These are phyloP conservation scores for Xylaria sp. DNA, from an alignment of 2,329 filamentous ascomycete genomes.

Conservation along the genomic window DNA sequence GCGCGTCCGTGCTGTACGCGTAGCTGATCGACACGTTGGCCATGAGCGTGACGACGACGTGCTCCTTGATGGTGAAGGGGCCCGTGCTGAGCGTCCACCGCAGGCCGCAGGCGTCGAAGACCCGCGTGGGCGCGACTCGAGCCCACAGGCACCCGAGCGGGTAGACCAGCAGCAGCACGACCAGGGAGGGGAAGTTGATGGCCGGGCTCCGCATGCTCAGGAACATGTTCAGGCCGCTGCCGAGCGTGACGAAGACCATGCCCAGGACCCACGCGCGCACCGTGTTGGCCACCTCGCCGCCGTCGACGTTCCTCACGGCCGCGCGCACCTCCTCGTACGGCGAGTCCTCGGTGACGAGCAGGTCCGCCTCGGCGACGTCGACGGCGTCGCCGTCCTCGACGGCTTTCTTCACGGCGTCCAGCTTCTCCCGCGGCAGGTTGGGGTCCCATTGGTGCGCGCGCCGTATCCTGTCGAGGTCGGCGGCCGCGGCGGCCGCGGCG, in stretches of 20 bases:
- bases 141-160: constrained; percentile 49
- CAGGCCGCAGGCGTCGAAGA: constrained; percentile 46
- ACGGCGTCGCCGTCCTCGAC: constrained; percentile 36
- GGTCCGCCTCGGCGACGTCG: constrained; percentile 37
- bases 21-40: constrained; percentile 44
- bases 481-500: constrained; percentile 29
- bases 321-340: constrained; percentile 46
- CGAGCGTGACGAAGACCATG: constrained; percentile 47
- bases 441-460: constrained; percentile 41
- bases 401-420: constrained; percentile 37
- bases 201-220: constrained; percentile 39
- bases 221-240: constrained; percentile 44
- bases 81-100: constrained; percentile 48
- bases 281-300: constrained; percentile 46
- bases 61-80: constrained; percentile 51
- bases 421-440: constrained; percentile 39
- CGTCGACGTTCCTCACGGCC: constrained; percentile 49
- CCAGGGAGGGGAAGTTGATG: constrained; percentile 42
- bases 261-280: constrained; percentile 50
- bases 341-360: constrained; percentile 41
- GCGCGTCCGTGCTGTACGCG: constrained; percentile 44
- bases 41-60: constrained; percentile 49
- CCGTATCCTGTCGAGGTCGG: constrained; percentile 37
- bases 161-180: constrained; percentile 47
- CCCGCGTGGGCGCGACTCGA: constrained; percentile 43